Conservation (phyloP, 192 early-diverging fungal species). For the Ramicandelaber brevisporus region DNA sequence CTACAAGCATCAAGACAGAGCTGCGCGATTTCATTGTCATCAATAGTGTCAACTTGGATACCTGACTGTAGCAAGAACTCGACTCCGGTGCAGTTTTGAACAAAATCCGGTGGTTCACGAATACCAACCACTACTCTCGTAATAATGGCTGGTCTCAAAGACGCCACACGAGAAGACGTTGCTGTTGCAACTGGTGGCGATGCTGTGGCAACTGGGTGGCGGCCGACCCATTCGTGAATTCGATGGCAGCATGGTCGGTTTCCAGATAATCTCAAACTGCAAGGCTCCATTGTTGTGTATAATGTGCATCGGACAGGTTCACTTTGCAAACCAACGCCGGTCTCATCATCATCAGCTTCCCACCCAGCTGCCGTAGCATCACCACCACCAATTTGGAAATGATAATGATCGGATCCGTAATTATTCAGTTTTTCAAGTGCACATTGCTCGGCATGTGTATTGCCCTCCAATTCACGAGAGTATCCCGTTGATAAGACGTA, state of each 20-base stretch:
- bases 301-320: constrained; percentile 18
- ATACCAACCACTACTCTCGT: constrained; percentile 67
- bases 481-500: constrained; percentile 67
- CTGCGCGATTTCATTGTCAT: constrained; percentile 25
- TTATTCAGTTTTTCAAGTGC: constrained; percentile 47
- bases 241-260: constrained; percentile 50
- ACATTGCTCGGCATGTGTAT: constrained; percentile 90
- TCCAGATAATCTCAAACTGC: constrained; percentile 60
- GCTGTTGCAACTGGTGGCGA: too few relatives aligned
- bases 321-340: constrained; percentile 2
- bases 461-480: constrained; percentile 83
- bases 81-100: constrained; percentile 48
- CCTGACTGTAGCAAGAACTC: constrained; percentile 37
- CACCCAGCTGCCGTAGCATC: too few relatives aligned
- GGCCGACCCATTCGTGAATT: constrained; percentile 32
- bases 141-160: too few relatives aligned
- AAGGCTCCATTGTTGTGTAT: constrained; percentile 98
- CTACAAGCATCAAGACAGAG: neutral
- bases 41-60: constrained; percentile 47
- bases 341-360: too few relatives aligned
- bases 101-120: constrained; percentile 71
- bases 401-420: constrained; percentile 1
- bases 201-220: too few relatives aligned
- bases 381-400: too few relatives aligned
- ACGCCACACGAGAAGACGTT: too few relatives aligned